Evolutionary conservation across 441 rosid genomes (phyloP).

Genomic region (Bocquillonia castaneifolia): DNA sequence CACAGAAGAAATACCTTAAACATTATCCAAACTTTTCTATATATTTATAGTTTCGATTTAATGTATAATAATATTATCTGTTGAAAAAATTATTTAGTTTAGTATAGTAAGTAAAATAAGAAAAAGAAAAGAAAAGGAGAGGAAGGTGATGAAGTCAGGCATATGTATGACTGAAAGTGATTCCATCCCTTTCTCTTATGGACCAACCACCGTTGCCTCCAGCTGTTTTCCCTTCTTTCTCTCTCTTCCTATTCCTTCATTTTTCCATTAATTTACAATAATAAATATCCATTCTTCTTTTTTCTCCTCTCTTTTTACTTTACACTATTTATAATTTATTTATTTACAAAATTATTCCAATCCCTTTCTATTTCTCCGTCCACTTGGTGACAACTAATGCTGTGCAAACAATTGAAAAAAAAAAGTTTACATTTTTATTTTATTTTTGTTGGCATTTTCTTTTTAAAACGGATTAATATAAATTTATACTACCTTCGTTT

Average conservation of each 20-base stretch:
- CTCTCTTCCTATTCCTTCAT: slow-evolving; percentile 12
- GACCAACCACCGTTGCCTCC: slow-evolving; percentile 47
- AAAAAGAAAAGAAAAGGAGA: background rate
- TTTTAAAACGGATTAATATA: slow-evolving; percentile 18
- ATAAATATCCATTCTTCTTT: too few species aligned
- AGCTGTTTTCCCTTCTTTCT: slow-evolving; percentile 74
- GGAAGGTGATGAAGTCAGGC: slow-evolving; percentile 34
- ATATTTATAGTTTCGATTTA: too few species aligned
- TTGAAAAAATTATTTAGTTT: too few species aligned
- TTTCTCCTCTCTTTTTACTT: too few species aligned
- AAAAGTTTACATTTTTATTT: slow-evolving; percentile 9
- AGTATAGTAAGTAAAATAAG: too few species aligned
- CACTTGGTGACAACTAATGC: slow-evolving; percentile 35
- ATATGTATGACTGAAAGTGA: slow-evolving; percentile 50
- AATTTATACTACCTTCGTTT: too few species aligned
- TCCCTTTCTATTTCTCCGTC: slow-evolving; percentile 36
- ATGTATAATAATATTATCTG: too few species aligned
- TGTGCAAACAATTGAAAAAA: slow-evolving; percentile 13
- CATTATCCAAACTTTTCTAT: too few species aligned
- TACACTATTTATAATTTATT: too few species aligned
- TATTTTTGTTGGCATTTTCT: slow-evolving; percentile 12
- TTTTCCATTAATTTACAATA: too few species aligned
- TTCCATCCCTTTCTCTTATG: slow-evolving; percentile 26
- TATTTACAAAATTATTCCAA: slow-evolving; percentile 1
- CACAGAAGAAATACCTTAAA: too few species aligned